Conservation (phyloP, 2,329 filamentous ascomycete species). For the Sodiomyces alkalinus region DNA sequence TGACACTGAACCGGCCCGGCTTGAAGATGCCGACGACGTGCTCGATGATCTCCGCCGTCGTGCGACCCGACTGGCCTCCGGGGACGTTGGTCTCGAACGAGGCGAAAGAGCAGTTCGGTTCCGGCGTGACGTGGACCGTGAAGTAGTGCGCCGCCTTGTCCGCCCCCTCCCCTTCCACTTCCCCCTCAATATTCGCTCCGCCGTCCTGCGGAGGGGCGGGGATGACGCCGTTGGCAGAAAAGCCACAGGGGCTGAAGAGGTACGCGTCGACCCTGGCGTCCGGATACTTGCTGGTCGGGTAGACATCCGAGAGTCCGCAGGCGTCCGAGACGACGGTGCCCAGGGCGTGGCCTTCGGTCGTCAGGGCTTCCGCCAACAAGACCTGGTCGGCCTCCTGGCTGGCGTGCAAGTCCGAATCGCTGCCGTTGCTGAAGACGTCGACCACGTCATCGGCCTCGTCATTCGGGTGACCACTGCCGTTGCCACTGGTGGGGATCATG, state of each 20-base stretch:
- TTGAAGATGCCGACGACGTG: constrained; percentile 94
- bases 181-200: no score
- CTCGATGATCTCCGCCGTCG: constrained; percentile 80
- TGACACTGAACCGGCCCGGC: constrained; percentile 94
- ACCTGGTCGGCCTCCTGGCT: constrained; percentile 37
- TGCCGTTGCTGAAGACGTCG: constrained; percentile 68
- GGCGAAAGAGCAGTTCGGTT: constrained; percentile 92
- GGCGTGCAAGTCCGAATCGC: constrained; percentile 31
- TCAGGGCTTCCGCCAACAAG: constrained; percentile 55
- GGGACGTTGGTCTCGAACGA: constrained; percentile 98
- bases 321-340: constrained; percentile 83
- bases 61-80: constrained; percentile 69
- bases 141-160: constrained; percentile 63
- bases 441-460: constrained; percentile 40
- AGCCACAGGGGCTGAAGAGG: constrained; percentile 90
- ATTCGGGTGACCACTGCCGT: constrained; percentile 30
- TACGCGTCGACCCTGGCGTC: constrained; percentile 92
- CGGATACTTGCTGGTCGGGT: constrained; percentile 73
- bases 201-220: constrained; percentile 54
- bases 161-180: constrained; percentile 14
- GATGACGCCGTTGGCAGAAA: constrained; percentile 91
- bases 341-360: constrained; percentile 85
- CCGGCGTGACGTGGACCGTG: constrained; percentile 94
- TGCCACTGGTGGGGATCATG: no score
- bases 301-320: constrained; percentile 80